A percentile compares a stretch with the other conserved stretches of the same genome.
Conservation (phyloP, 371 early-diverging fungal genomes). For the Mucor racemosus region DNA sequence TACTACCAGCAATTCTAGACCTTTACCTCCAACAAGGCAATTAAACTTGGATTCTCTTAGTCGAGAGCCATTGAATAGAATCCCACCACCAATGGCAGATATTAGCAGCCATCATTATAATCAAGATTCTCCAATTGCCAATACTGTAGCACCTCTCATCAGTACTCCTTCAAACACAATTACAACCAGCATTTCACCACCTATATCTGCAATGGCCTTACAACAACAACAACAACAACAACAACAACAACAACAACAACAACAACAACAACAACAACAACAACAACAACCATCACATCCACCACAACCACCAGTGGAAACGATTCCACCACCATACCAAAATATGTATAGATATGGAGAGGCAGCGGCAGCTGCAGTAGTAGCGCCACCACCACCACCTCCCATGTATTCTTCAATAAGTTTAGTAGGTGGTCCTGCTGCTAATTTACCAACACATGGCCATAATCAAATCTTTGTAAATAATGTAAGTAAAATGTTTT, state of each 20-base stretch:
- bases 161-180: not conserved
- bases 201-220: not conserved
- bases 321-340: slow-evolving; percentile 7
- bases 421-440: slow-evolving; percentile 50
- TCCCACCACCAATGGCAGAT: slow-evolving; percentile 10
- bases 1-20: slow-evolving; percentile 5
- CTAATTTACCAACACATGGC: slow-evolving; percentile 45
- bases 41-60: not conserved
- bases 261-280: too few species aligned
- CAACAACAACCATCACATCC: slow-evolving; percentile 8
- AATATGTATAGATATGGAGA: slow-evolving; percentile 23
- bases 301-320: not conserved
- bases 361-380: slow-evolving; percentile 11
- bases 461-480: slow-evolving; percentile 62
- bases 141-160: not conserved
- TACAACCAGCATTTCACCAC: slow-evolving; percentile 8
- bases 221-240: not conserved
- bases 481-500: slow-evolving; percentile 45
- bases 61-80: slow-evolving; percentile 8
- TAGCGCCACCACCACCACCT: slow-evolving; percentile 27
- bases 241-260: too few species aligned
- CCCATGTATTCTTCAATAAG: slow-evolving; percentile 27
- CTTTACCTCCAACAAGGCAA: not conserved
- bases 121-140: not conserved
- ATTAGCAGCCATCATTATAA: not conserved